Conservation (phyloP, 768 basidiomycete species). For the Kwoniella bestiolae region DNA sequence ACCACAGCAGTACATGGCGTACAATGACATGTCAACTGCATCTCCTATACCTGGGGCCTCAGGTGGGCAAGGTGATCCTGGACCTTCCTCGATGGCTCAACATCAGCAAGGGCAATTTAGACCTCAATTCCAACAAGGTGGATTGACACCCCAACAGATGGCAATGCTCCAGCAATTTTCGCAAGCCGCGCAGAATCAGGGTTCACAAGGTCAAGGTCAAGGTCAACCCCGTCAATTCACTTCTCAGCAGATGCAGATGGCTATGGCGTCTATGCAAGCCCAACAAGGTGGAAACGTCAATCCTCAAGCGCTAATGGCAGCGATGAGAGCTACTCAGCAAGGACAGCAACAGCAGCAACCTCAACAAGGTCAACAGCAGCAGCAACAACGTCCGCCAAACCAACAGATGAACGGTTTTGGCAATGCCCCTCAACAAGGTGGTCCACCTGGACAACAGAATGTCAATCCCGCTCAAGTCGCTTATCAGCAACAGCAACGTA, state of each 20-base stretch:
- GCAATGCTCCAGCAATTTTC: slow-evolving; percentile 39
- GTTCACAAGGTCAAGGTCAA: slow-evolving; percentile 19
- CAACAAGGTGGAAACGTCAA: slow-evolving; percentile 29
- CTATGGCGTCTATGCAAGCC: slow-evolving; percentile 30
- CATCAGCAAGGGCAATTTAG: slow-evolving; percentile 24
- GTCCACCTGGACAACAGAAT: slow-evolving; percentile 1
- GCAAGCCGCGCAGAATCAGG: slow-evolving; percentile 27
- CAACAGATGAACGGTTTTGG: slow-evolving; percentile 11
- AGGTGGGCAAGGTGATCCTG: slow-evolving; percentile 32
- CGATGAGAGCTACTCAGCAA: slow-evolving; percentile 27
- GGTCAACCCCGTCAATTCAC: slow-evolving; percentile 24
- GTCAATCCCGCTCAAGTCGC: slow-evolving; percentile 6
- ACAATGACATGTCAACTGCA: slow-evolving; percentile 27
- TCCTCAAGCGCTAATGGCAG: slow-evolving; percentile 28
- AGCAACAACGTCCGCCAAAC: slow-evolving; percentile 3
- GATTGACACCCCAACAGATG: slow-evolving; percentile 36
- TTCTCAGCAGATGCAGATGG: slow-evolving; percentile 39
- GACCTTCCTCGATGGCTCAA: slow-evolving; percentile 35
- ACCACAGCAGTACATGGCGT: slow-evolving; percentile 28
- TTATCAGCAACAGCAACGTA: slow-evolving; percentile 21
- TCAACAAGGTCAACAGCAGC: slow-evolving; percentile 23
- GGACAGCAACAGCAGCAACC: slow-evolving; percentile 6
- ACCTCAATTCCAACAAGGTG: slow-evolving; percentile 25
- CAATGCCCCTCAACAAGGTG: background rate
- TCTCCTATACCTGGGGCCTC: slow-evolving; percentile 32